Evolutionary conservation across 2,329 filamentous ascomycete species (phyloP), one percentile per base, ranked within the genome.

Genomic region (Lizonia empirigonia): DNA sequence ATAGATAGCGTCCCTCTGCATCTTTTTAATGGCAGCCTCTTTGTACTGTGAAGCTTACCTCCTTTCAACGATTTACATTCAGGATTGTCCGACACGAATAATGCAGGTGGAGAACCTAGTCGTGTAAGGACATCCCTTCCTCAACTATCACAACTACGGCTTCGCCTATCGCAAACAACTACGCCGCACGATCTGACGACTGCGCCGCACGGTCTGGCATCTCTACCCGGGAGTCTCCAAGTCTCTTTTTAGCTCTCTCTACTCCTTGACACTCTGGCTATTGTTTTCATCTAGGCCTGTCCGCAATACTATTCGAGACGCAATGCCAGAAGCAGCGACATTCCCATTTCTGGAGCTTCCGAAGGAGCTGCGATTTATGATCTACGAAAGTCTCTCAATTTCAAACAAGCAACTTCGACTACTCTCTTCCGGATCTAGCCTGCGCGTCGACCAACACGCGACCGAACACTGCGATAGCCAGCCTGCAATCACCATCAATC

Each of bases 291-390:
- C 13, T 29, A 3, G n/a, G n/a, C n/a, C 18, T 9, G 16, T 27
- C 10, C 13, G 15, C 16, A 20, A 38, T 15, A 18, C 12, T 7
- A 6, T 10, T 16, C 12, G 8, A 24, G 18, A 34, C 3, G 24
- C 10, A n/a, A 44, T 44, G 49, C n/a, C 22, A 5, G 29, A 32
- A 18, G 19, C 20, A 19, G 9, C 7, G 26, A 35, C 34, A 5
- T 54, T 54, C 12, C 41, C 30, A 4, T 55, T 55, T 3, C 37
- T 55, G 12, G 52, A 51, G 13, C 47, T 55, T 10, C 52, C 52
- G 10, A 55, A 55, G 9, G 52, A 55, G 29, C 15, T 55, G 24
- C 52, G 52, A n/a, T 42, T 44, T 13, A 55, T 55, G 18, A 22
- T 55, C 12, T 55, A 55, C 37, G 52, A 51, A 12, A 47, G 35